phyloP scores from a whole-genome alignment of 1,284 basidiomycete species.

The Pseudozyma pruni region DNA sequence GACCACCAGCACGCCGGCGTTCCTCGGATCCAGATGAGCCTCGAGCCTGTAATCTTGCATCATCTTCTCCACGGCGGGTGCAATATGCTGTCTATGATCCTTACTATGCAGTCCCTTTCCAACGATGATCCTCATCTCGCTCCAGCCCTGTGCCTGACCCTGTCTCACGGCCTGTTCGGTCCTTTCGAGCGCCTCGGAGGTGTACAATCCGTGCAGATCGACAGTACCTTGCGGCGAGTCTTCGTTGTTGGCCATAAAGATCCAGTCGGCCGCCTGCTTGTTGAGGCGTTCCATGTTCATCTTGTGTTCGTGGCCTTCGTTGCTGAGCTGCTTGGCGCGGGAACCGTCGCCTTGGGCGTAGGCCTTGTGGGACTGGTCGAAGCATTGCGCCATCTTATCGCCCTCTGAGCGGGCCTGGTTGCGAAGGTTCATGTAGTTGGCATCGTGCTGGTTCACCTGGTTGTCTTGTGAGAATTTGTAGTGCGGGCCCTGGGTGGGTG shows the following conservation, averaged over 20 bases:
- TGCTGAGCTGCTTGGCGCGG: constrained; percentile 82
- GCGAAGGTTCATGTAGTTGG: constrained; percentile 61
- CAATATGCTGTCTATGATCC: constrained; percentile 84
- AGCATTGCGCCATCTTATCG: constrained; percentile 63
- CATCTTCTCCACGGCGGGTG: constrained; percentile 88
- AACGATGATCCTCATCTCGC: constrained; percentile 85
- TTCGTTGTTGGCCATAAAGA: constrained; percentile 73
- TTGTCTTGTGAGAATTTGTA: constrained; percentile 57
- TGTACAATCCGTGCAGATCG: constrained; percentile 88
- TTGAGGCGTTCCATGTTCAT: constrained; percentile 83
- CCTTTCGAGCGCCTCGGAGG: constrained; percentile 76
- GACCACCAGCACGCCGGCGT: constrained; percentile 86
- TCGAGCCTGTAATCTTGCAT: constrained; percentile 83
- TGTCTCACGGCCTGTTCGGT: constrained; percentile 74
- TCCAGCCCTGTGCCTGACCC: constrained; percentile 76
- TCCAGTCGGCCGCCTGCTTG: constrained; percentile 86
- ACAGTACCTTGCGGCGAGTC: constrained; percentile 57
- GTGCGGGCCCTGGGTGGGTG: constrained; percentile 44
- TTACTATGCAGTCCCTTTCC: constrained; percentile 85
- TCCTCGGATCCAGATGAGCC: constrained; percentile 82
- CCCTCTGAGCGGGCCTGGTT: constrained; percentile 62
- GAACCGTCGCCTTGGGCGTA: constrained; percentile 80
- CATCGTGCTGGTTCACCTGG: constrained; percentile 65
- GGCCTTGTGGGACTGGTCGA: constrained; percentile 70
- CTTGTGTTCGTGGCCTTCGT: constrained; percentile 85